Evolutionary conservation across 495 filamentous ascomycete species (phyloP).

Genomic region (Lasiosphaeria hispida): DNA sequence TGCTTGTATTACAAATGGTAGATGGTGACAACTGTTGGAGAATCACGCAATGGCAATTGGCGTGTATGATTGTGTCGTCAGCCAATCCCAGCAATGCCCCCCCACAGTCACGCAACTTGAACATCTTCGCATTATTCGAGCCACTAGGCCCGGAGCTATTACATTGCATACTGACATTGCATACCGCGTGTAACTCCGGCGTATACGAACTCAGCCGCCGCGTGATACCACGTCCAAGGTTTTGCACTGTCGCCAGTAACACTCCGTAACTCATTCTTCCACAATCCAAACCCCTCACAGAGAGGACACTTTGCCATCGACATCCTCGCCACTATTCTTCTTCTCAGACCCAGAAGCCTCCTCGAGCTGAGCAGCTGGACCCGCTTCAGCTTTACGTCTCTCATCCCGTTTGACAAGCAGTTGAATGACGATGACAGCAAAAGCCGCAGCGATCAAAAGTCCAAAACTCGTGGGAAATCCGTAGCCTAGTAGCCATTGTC

Average conservation of each 20-base stretch:
- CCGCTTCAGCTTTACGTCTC: neutral
- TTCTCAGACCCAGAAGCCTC: neutral
- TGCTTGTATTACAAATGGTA: neutral
- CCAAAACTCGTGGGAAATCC: slow-evolving; percentile 31
- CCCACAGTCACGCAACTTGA: no score
- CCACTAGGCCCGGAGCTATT: no score
- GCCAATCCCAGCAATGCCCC: no score
- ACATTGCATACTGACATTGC: no score
- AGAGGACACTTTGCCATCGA: slow-evolving; percentile 1
- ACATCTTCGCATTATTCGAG: no score
- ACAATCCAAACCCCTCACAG: no score
- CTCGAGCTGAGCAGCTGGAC: neutral
- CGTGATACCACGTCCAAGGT: no score
- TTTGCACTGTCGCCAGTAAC: no score
- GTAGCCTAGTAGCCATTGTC: slow-evolving; percentile 14
- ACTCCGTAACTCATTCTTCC: no score
- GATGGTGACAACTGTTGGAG: slow-evolving; percentile 4
- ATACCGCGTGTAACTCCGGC: no score
- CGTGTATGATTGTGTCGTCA: no score
- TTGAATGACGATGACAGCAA: slow-evolving; percentile 24
- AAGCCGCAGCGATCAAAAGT: slow-evolving; percentile 24
- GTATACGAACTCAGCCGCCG: no score
- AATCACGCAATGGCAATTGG: slow-evolving; percentile 7
- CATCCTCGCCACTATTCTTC: slow-evolving; percentile 5
- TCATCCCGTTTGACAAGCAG: slow-evolving; percentile 22